These are phyloP conservation scores for Angophora floribunda DNA, from an alignment of 345 rosid genomes.

Conservation along the genomic window DNA sequence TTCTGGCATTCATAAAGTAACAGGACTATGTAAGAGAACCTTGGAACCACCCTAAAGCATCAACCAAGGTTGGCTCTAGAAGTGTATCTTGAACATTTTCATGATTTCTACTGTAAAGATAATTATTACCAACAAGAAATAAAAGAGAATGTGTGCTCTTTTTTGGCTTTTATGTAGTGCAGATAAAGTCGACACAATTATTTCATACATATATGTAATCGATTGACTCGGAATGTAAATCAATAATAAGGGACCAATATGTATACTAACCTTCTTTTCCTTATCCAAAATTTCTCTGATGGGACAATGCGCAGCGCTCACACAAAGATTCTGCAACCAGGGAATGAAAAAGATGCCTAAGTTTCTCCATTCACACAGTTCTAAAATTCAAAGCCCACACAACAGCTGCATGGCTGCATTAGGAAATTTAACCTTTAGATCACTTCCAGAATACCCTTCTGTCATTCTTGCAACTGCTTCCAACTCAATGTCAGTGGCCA, in stretches of 20 bases:
- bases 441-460: conserved; percentile 97
- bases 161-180: not conserved
- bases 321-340: conserved; percentile 73
- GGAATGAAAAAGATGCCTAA: not conserved
- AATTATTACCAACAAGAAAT: not conserved
- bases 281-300: conserved; percentile 86
- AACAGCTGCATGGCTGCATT: not conserved
- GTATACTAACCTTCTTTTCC: conserved; percentile 77
- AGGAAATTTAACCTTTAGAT: conserved; percentile 50
- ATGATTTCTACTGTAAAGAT: not conserved
- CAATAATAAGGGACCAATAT: not conserved
- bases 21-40: not conserved
- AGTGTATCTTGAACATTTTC: not conserved
- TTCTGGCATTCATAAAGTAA: not conserved
- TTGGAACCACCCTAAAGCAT: not conserved
- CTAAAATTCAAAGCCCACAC: not conserved
- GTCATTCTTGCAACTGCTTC: conserved; percentile 88
- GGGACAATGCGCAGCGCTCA: conserved; percentile 96
- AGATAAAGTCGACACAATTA: not conserved
- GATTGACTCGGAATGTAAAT: not conserved
- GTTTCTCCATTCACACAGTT: not conserved
- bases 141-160: not conserved
- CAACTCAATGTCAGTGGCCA: conserved; percentile 57
- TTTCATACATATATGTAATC: not conserved
- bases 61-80: not conserved